phyloP scores from a whole-genome alignment of 208 protist species.

The Leishmania mexicana region DNA sequence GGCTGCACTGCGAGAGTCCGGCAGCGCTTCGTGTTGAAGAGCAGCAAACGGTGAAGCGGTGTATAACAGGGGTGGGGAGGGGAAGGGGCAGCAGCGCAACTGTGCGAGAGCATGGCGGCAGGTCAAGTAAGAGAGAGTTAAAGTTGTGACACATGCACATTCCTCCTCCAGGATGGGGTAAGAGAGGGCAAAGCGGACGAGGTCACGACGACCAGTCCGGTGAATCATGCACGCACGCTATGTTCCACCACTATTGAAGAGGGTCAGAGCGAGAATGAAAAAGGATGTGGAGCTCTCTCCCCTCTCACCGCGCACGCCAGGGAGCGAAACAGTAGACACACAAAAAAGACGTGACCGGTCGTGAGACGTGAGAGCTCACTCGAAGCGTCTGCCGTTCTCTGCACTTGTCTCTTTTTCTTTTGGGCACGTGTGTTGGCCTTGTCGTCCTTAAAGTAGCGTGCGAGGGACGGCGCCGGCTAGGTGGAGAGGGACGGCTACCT shows the following conservation, averaged over 20 bases:
- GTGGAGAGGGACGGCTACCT: background rate
- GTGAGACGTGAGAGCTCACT: too few species aligned
- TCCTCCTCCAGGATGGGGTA: background rate
- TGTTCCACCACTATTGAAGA: background rate
- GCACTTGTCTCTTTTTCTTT: background rate
- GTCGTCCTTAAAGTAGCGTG: too few species aligned
- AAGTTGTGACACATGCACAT: background rate
- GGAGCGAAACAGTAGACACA: background rate
- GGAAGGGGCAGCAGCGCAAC: background rate
- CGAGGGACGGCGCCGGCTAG: background rate
- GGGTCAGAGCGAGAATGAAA: background rate
- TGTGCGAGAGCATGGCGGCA: background rate
- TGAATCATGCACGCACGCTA: background rate
- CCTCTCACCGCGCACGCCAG: background rate
- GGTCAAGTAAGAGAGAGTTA: background rate
- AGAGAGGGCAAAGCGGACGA: background rate
- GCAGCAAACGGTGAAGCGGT: background rate
- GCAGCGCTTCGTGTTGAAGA: background rate
- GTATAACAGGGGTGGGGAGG: too few species aligned
- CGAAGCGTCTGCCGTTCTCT: background rate
- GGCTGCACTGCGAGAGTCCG: background rate
- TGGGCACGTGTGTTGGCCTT: background rate
- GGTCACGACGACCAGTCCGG: background rate
- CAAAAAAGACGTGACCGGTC: too few species aligned
- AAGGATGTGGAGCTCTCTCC: background rate